phyloP scores from a whole-genome alignment of 2,329 filamentous ascomycete species.

The Ustilaginoidea virens region DNA sequence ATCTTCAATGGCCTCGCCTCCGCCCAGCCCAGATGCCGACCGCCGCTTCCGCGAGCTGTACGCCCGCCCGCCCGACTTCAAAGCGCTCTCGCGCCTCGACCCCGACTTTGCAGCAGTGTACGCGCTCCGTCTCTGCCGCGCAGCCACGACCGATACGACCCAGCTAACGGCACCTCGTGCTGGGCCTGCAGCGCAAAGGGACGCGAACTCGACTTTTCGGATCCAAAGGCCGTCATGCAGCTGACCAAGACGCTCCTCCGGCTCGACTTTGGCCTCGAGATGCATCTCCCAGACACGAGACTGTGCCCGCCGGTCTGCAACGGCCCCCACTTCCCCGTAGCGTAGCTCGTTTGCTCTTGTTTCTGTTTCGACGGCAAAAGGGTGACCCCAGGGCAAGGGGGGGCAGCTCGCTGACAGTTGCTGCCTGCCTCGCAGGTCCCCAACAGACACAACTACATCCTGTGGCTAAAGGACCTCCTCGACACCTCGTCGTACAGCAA shows the following conservation, averaged over 20 bases:
- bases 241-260: conserved; percentile 68
- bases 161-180: too few species aligned
- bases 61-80: conserved; percentile 24
- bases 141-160: too few species aligned
- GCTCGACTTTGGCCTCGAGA: conserved; percentile 54
- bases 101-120: conserved; percentile 26
- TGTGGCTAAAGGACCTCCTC: conserved; percentile 73
- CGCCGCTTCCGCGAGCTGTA: conserved; percentile 25
- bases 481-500: conserved; percentile 49
- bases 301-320: conserved; percentile 73
- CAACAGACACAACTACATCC: conserved; percentile 71
- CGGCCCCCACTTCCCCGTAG: too few species aligned
- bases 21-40: conserved; percentile 8
- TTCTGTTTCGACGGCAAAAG: background rate
- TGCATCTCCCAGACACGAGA: conserved; percentile 61
- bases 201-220: conserved; percentile 60
- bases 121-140: too few species aligned
- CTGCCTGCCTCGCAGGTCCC: conserved; percentile 26
- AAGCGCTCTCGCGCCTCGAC: conserved; percentile 24
- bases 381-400: background rate
- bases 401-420: background rate
- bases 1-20: too few species aligned
- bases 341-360: background rate
- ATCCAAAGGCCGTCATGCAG: conserved; percentile 62
- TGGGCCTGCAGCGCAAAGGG: conserved; percentile 15